Conservation (phyloP, 345 rosid genomes). For the Brassica cretica region DNA sequence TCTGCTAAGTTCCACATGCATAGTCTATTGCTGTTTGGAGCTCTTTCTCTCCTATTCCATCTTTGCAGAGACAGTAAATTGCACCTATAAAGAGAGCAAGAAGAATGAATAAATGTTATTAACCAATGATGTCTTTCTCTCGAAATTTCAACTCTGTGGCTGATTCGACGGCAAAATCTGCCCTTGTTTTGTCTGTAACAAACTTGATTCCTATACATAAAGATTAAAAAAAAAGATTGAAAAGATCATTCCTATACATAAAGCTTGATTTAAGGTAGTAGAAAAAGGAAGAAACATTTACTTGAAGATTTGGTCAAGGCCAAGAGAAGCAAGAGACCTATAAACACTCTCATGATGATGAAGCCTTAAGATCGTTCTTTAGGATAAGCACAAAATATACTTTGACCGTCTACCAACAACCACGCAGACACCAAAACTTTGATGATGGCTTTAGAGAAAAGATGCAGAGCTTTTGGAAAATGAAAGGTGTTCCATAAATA, state of each 20-base stretch:
- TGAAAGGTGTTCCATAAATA: conserved; percentile 9
- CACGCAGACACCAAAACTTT: conserved; percentile 13
- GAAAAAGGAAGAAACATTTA: conserved; percentile 40
- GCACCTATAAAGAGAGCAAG: conserved; percentile 50
- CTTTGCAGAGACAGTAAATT: conserved; percentile 76
- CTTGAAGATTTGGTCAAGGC: conserved; percentile 68
- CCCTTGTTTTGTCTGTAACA: too few relatives aligned
- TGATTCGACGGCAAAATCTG: too few relatives aligned
- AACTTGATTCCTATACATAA: too few relatives aligned
- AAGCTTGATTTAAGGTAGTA: conserved; percentile 6
- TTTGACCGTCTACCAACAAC: conserved; percentile 26
- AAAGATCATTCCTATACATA: conserved; percentile 19
- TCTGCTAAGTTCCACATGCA: conserved; percentile 94
- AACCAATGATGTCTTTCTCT: too few relatives aligned
- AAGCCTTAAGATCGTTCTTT: conserved; percentile 22
- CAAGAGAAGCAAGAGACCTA: conserved; percentile 53
- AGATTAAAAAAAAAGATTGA: too few relatives aligned
- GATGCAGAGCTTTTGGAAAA: conserved; percentile 17
- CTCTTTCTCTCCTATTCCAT: conserved; percentile 52
- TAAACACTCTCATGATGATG: conserved; percentile 59
- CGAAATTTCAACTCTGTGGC: too few relatives aligned
- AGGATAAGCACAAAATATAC: conserved; percentile 14
- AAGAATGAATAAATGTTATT: neutral
- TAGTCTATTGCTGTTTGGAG: conserved; percentile 79
- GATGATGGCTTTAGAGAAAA: conserved; percentile 31